Evolutionary conservation across 2,329 filamentous ascomycete genomes (phyloP), one percentile per base, ranked within the genome.

Genomic region (Aspergillus sojae): DNA sequence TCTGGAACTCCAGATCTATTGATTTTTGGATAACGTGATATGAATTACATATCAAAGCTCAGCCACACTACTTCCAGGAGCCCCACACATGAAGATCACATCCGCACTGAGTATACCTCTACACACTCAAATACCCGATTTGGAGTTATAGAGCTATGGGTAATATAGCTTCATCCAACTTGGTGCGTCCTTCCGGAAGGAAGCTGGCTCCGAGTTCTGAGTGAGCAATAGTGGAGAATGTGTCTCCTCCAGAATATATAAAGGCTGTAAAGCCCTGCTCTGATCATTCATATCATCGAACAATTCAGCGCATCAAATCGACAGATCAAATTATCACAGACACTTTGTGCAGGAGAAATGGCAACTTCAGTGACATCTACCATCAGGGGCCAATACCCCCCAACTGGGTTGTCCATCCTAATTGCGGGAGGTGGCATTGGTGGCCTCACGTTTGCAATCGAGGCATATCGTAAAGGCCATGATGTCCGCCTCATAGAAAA

Each of bases 381-480:
- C 11, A 48, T 48, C 3, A 28, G 45, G 23, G 14, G 9, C 6
- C 21, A 26, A 3, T 48, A 48, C 23, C 45, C 45, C 3, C 23
- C 26, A 4, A 62, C 5, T 12, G 60, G 54, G 26, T n/a, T 62
- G 12, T 62, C 54, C 26, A 57, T 62, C 32, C 54, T 62, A 5
- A 39, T 62, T 26, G 43, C 50, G 5, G 54, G 60, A 3, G 60
- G 60, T 43, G 60, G 60, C 26, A 58, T 62, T 34, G 60, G 26
- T 11, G 54, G 54, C 16, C 34, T 62, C 21, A 58, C 53, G 1
- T 58, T 62, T 41, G 60, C 60, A 4, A 62, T 62, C 43, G 60
- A 62, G 45, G 60, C 34, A 19, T 39, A 62, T 30, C 60, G 60
- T 10, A 62, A 62, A n/a, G 60, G 60, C 21, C 60, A 62, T 19